Evolutionary conservation across 2,329 filamentous ascomycete species (phyloP), one percentile per base, ranked within the genome.

Genomic region (Cryphonectria nitschkei): DNA sequence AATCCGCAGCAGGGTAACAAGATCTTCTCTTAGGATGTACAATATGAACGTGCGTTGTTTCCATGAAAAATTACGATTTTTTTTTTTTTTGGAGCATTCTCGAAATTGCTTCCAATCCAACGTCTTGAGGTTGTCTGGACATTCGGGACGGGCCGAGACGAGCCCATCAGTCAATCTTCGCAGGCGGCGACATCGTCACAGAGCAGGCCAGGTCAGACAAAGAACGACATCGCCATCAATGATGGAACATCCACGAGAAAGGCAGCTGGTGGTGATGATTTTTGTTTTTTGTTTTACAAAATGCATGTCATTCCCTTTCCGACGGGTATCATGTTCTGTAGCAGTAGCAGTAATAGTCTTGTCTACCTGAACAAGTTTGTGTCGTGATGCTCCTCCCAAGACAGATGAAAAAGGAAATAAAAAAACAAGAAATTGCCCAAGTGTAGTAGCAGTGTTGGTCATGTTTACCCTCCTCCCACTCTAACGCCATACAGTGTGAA

Each of bases 301-400:
- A 65, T 46, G 29, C 26, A 64, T 65, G 32, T 58, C 61, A 68
- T 70, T 70, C 67, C 32, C 50, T 68, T 52, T 32, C 46, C 32
- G 29, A 62, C 41, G 70, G 70, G 70, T 72, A 72, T 72, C 70
- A 65, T 70, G 62, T 65, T 65, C 70, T 39, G 68, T 65, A 70
- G 65, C 26, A 65, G 46, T 7, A 50, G 16, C 9, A 39, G 37
- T 11, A 39, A 39, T 39, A 39, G 37, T 50, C 46, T 43, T 50
- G 65, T 68, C 70, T 65, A 70, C 68, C 54, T 68, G 68, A 68
- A 52, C 64, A 61, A 61, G 32, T 37, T 61, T 34, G 65, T 58
- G 41, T 65, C 70, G 37, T 67, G 41, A 65, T 62, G 54, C 50
- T 16, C 64, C 50, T 43, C 41, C 62, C 32, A 6, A 43, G 37